Evolutionary conservation across 2,329 filamentous ascomycete genomes (phyloP), one percentile per base, ranked within the genome.

Genomic region (Teratosphaeria gauchensis): DNA sequence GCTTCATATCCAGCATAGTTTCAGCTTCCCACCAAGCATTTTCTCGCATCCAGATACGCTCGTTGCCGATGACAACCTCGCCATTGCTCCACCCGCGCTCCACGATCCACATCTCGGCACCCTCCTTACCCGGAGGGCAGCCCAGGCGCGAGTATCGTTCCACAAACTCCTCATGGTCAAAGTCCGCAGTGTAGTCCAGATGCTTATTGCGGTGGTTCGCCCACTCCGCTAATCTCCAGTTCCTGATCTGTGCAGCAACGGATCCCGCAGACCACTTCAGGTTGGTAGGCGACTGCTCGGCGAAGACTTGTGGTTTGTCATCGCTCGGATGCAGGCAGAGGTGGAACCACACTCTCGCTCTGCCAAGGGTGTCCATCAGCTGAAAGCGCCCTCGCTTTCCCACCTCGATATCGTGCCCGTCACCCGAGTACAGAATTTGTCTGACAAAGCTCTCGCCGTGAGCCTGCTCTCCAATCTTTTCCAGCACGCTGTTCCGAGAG

Each of bases 31-130:
- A 97, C 92, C 94, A 99, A 1, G 92, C 89, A 59, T 79, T 82
- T 74, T 99, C 94, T 55, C 92, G 84, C 78, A 97, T 92, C 94
- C 94, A 99, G 51, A 99, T 85, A 33, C 94, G 88, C 73, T 97
- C 91, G 59, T 85, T 86, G 58, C 94, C 94, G 33, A 97, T 80
- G 4, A 96, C 85, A 1, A 97, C 91, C 75, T 97, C 94, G 46
- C 94, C 94, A 66, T 99, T 99, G 76, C 90, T 96, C 94, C 94
- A 99, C 1, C 94, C 94, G 59, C 94, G 86, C 74, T 97, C 92
- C 55, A 97, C 81, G 59, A 95, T 82, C 90, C 92, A 99, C 67
- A 83, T 95, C 70, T 97, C 90, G 56, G 96, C 91, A 54, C 92
- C 94, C 62, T 99, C 94, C 62, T 85, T 85, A 58, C 94, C 94